Conservation (phyloP, 352 stramenopile species). For the Phytophthora tubulina region DNA sequence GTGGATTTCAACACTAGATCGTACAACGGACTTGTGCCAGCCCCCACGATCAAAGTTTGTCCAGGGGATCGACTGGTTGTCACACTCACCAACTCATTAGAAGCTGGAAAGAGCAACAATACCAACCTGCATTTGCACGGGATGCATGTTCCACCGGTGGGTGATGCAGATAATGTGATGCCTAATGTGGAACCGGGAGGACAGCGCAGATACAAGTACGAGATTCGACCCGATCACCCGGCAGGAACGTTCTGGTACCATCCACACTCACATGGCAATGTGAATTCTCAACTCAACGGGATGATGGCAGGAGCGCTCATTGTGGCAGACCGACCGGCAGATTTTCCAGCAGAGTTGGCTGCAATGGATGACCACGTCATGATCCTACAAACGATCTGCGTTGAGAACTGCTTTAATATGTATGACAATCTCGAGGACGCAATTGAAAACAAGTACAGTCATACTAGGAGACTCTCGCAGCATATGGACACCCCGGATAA, state of each 20-base stretch:
- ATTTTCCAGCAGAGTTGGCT: constrained; percentile 62
- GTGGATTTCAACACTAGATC: constrained; percentile 80
- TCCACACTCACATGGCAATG: constrained; percentile 74
- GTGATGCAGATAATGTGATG: constrained; percentile 70
- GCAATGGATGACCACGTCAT: constrained; percentile 74
- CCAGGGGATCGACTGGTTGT: constrained; percentile 70
- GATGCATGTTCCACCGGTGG: constrained; percentile 69
- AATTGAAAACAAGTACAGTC: constrained; percentile 64
- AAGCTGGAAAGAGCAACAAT: constrained; percentile 58
- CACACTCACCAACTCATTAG: constrained; percentile 65
- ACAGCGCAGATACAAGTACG: constrained; percentile 67
- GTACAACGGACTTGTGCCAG: constrained; percentile 73
- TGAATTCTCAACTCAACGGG: constrained; percentile 79
- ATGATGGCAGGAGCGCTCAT: constrained; percentile 80
- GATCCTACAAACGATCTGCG: constrained; percentile 74
- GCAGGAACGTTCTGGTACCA: constrained; percentile 87
- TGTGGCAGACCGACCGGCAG: constrained; percentile 64
- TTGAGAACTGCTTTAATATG: constrained; percentile 72
- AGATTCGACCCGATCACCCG: constrained; percentile 75
- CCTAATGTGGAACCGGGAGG: constrained; percentile 57
- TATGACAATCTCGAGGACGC: constrained; percentile 68
- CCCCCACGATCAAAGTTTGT: constrained; percentile 79
- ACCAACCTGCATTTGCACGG: constrained; percentile 83
- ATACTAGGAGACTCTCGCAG: constrained; percentile 15
- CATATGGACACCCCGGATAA: constrained; percentile 32